Conservation (phyloP, 306 rosid species). For the Ormosia semicastrata region DNA sequence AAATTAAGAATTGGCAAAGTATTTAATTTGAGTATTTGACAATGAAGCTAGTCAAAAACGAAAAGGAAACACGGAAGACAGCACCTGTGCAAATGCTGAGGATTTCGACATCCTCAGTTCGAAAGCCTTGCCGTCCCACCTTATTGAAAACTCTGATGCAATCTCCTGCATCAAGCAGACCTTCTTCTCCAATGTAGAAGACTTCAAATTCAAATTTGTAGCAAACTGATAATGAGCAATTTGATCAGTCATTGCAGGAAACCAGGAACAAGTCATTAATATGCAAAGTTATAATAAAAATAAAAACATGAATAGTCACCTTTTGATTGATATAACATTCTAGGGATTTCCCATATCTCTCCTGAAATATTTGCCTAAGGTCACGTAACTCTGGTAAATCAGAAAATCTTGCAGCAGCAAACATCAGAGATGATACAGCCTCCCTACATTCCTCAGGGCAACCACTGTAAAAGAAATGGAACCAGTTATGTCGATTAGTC, state of each 20-base stretch:
- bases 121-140: slow-evolving; percentile 81
- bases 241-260: slow-evolving; percentile 27
- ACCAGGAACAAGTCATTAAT: slow-evolving; percentile 13
- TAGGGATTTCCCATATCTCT: slow-evolving; percentile 67
- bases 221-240: slow-evolving; percentile 57
- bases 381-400: slow-evolving; percentile 96
- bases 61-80: slow-evolving; percentile 21
- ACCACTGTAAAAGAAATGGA: slow-evolving; percentile 53
- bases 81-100: slow-evolving; percentile 56
- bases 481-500: slow-evolving; percentile 9
- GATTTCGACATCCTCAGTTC: slow-evolving; percentile 71
- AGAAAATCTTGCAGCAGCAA: slow-evolving; percentile 94
- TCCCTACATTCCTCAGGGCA: slow-evolving; percentile 93
- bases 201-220: slow-evolving; percentile 65
- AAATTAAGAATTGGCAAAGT: neutral
- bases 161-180: slow-evolving; percentile 76
- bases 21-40: neutral
- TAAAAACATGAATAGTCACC: slow-evolving; percentile 38
- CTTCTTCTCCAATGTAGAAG: slow-evolving; percentile 77
- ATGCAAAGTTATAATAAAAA: neutral
- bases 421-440: slow-evolving; percentile 82
- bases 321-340: slow-evolving; percentile 61
- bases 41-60: neutral
- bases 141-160: slow-evolving; percentile 71
- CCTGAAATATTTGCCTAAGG: slow-evolving; percentile 81